These are phyloP conservation scores for Sclerotinia glacialis DNA, from an alignment of 2,329 filamentous ascomycete species.

Conservation along the genomic window DNA sequence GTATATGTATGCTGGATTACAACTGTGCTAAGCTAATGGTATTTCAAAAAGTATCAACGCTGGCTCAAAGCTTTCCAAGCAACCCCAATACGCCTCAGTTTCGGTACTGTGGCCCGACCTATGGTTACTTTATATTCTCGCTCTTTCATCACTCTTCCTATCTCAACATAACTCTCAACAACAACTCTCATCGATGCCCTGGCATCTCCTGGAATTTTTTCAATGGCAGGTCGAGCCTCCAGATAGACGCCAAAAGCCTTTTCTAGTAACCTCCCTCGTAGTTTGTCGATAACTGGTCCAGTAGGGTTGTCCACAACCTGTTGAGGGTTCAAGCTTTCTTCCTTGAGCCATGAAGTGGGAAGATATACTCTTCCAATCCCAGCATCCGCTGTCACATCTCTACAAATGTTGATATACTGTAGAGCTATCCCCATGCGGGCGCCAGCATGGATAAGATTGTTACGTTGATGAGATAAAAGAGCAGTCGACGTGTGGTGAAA, in stretches of 20 bases:
- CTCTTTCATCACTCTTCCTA: slow-evolving; percentile 57
- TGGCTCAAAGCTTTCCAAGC: slow-evolving; percentile 54
- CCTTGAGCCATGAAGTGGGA: slow-evolving; percentile 61
- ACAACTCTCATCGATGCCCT: slow-evolving; percentile 64
- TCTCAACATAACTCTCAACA: slow-evolving; percentile 75
- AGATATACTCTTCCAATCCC: slow-evolving; percentile 65
- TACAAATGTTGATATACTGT: slow-evolving; percentile 75
- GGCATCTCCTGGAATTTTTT: slow-evolving; percentile 57
- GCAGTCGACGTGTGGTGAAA: slow-evolving; percentile 50
- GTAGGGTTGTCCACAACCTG: slow-evolving; percentile 53
- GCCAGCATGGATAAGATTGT: slow-evolving; percentile 54
- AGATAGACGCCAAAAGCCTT: slow-evolving; percentile 61
- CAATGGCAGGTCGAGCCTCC: slow-evolving; percentile 54
- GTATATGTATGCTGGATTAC: not conserved
- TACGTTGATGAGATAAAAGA: slow-evolving; percentile 35
- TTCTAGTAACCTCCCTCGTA: slow-evolving; percentile 56
- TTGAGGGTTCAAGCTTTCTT: slow-evolving; percentile 52
- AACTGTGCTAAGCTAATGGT: slow-evolving; percentile 8
- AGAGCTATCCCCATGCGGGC: slow-evolving; percentile 68
- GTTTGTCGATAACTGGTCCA: slow-evolving; percentile 46
- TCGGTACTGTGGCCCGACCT: slow-evolving; percentile 46
- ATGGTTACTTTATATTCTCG: slow-evolving; percentile 45
- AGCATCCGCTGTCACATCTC: slow-evolving; percentile 68
- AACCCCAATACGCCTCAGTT: slow-evolving; percentile 50
- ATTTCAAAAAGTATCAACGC: slow-evolving; percentile 16